phyloP scores from a whole-genome alignment of 1,284 basidiomycete genomes.

The Sporisorium sorghi region DNA sequence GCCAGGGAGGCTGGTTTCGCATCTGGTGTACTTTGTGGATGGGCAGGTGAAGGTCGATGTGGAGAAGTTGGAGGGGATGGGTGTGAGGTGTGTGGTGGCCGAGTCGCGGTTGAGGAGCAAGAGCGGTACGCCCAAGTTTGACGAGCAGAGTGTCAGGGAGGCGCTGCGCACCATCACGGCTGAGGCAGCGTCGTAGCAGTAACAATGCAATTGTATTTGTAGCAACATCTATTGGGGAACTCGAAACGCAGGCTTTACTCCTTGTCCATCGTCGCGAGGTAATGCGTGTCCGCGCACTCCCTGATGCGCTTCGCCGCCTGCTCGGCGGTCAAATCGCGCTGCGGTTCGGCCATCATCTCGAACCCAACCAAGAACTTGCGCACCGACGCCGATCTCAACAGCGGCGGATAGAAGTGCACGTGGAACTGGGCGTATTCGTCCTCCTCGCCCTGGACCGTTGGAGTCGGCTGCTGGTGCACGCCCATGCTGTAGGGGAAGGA shows the following conservation, averaged over 20 bases:
- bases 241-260: background rate
- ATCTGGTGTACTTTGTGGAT: slow-evolving; percentile 72
- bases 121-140: slow-evolving; percentile 38
- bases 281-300: slow-evolving; percentile 61
- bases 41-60: slow-evolving; percentile 33
- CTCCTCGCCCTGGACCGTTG: slow-evolving; percentile 68
- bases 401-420: slow-evolving; percentile 87
- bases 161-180: slow-evolving; percentile 17
- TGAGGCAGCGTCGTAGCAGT: background rate
- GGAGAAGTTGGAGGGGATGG: slow-evolving; percentile 9
- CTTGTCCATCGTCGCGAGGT: slow-evolving; percentile 38
- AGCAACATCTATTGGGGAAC: background rate
- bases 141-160: slow-evolving; percentile 26
- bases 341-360: slow-evolving; percentile 90
- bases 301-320: slow-evolving; percentile 81
- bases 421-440: slow-evolving; percentile 79
- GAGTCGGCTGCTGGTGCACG: slow-evolving; percentile 78
- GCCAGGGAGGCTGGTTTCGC: slow-evolving; percentile 75
- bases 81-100: slow-evolving; percentile 19
- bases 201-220: background rate
- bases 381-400: slow-evolving; percentile 83
- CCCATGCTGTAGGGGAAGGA: slow-evolving; percentile 98
- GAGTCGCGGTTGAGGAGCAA: slow-evolving; percentile 15
- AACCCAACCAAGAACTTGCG: slow-evolving; percentile 93
- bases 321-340: slow-evolving; percentile 90